Evolutionary conservation across 345 rosid genomes (phyloP).

Genomic region (Reutealis trisperma): DNA sequence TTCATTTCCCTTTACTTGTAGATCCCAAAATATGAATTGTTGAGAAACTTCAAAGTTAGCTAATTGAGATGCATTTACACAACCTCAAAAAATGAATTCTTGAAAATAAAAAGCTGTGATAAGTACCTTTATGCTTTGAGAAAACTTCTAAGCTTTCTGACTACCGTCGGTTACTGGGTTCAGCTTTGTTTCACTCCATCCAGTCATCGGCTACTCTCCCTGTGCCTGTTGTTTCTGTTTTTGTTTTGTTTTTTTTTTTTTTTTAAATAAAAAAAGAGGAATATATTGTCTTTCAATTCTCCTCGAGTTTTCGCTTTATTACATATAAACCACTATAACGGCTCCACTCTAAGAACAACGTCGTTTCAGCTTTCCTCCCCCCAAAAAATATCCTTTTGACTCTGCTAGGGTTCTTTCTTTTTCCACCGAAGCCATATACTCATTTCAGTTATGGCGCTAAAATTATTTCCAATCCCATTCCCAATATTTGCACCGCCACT

Average conservation of each 20-base stretch:
- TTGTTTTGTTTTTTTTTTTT: background rate
- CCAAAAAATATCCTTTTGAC: background rate
- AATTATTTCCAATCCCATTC: slow-evolving; percentile 51
- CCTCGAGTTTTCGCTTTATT: slow-evolving; percentile 2
- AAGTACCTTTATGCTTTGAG: background rate
- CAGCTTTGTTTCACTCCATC: background rate
- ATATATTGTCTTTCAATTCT: background rate
- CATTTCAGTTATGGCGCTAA: slow-evolving; percentile 53
- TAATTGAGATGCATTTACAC: background rate
- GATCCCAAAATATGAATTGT: background rate
- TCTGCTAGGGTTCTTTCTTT: background rate
- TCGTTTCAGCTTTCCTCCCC: background rate
- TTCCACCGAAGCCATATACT: background rate
- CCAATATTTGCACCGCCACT: slow-evolving; percentile 61
- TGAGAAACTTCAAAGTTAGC: background rate
- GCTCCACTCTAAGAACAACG: background rate
- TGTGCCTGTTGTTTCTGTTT: no score
- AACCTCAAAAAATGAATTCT: no score
- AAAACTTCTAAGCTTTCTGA: background rate
- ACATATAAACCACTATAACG: background rate
- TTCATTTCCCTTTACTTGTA: background rate
- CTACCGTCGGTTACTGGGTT: background rate
- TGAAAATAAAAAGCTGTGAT: background rate
- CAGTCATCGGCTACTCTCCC: background rate
- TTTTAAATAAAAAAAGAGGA: background rate